Base-by-base conservation (phyloP, 2,329 filamentous ascomycete genomes). In the Colletotrichum camelliae region DNA sequence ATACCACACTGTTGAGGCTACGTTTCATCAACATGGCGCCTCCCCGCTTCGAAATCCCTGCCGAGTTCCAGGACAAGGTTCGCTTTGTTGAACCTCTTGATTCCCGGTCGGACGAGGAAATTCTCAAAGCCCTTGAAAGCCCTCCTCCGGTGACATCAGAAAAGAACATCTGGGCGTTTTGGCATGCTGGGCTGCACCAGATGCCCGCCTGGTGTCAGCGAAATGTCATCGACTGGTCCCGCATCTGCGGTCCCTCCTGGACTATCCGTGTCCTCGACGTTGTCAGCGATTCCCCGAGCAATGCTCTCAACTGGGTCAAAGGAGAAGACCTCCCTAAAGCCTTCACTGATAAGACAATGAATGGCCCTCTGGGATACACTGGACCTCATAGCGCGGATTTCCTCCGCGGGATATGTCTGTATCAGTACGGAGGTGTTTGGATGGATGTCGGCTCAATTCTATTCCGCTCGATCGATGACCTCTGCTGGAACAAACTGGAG, bases 111-210 rank as follows among this genome's bases (percentile, higher is more conserved):
- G 83, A 85, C 57, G 70, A 78, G 1, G 80, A 84, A 1, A 84
- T 86, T 12, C 24, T 83, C 2, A 15, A 75, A 1, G 77, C 79
- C 2, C 79, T 86, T 1, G 72, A 74, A 18, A 69, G 77, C 1
- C 82, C 81, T 35, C 79, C 76, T 1, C 81, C 84, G 7, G 72
- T 85, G 48, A 83, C 80, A 2, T 84, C 84, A 0, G 85, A 87
- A 64, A 86, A 85, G 75, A 88, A 88, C 64, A 81, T 88, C 6
- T 88, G 86, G 86, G 85, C 85, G 2, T 86, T 86, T 71, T 88
- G 86, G 86, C 81, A 88, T 67, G 82, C 81, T 10, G 85, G 87
- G 0, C 72, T 85, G 0, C 27, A 35, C 68, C 37, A 64, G 7
- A 85, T 87, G 83, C 84, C 83, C 1, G 73, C 70, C 7, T 87